These are phyloP conservation scores for Botrytis byssoidea DNA, from an alignment of 2,329 filamentous ascomycete species.

Conservation along the genomic window DNA sequence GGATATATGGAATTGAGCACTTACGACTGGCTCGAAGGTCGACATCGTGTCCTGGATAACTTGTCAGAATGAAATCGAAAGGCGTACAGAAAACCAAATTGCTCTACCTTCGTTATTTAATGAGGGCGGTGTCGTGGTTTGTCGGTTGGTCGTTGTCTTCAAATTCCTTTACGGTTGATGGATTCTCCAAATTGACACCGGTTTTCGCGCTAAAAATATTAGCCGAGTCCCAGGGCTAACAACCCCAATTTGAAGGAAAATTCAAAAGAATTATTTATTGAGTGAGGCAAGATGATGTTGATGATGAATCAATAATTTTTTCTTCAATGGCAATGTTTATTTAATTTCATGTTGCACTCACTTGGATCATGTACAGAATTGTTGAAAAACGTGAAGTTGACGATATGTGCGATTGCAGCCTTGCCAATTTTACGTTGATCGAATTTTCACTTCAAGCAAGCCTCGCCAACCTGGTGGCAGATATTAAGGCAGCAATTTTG, in stretches of 20 bases:
- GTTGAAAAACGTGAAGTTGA: not conserved
- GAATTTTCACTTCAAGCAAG: not conserved
- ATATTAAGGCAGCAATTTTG: not conserved
- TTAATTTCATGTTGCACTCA: not conserved
- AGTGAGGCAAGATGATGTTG: not conserved
- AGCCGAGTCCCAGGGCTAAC: constrained; percentile 31
- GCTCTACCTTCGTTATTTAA: constrained; percentile 42
- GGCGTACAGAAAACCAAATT: constrained; percentile 16
- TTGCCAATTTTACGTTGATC: not conserved
- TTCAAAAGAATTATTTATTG: constrained; percentile 19
- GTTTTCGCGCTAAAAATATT: constrained; percentile 23
- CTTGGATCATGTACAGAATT: not conserved
- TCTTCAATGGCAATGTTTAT: not conserved
- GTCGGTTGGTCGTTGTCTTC: constrained; percentile 31
- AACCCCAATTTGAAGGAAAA: constrained; percentile 24
- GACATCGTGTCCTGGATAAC: constrained; percentile 55
- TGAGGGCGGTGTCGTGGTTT: constrained; percentile 38
- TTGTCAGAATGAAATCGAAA: constrained; percentile 35
- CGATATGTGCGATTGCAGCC: not conserved
- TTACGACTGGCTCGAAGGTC: constrained; percentile 69
- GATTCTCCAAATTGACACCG: constrained; percentile 16
- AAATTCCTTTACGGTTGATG: constrained; percentile 20
- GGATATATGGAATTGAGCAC: constrained; percentile 41
- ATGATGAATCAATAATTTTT: not conserved
- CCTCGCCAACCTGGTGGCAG: not conserved